phyloP scores from a whole-genome alignment of 140 eudicot species.

The Ambrosia hybrid region DNA sequence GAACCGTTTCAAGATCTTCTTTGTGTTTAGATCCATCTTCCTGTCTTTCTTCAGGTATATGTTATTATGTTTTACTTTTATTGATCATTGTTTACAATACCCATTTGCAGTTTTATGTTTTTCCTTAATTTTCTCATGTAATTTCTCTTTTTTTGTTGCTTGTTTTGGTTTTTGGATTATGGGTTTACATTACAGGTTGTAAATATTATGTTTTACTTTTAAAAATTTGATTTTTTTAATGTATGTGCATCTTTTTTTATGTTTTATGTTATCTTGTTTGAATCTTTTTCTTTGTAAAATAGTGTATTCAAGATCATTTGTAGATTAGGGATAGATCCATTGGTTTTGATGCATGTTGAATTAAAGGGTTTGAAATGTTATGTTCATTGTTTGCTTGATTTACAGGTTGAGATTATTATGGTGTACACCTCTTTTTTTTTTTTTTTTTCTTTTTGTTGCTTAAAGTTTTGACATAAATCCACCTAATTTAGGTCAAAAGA shows the following conservation, averaged over 20 bases:
- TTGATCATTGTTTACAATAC: slow-evolving; percentile 1
- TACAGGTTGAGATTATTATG: slow-evolving; percentile 16
- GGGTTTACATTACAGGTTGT: slow-evolving; percentile 20
- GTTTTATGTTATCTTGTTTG: slow-evolving; percentile 20
- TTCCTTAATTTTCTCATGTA: neutral
- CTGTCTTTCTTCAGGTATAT: slow-evolving; percentile 1
- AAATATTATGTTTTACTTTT: neutral
- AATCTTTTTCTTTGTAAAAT: slow-evolving; percentile 12
- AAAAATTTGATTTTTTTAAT: neutral
- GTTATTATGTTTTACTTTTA: too few relatives aligned
- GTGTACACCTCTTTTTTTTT: slow-evolving; percentile 22
- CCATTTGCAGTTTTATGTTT: slow-evolving; percentile 30
- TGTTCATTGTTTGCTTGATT: slow-evolving; percentile 24
- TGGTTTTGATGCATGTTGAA: slow-evolving; percentile 24
- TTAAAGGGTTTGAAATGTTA: slow-evolving; percentile 10
- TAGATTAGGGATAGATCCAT: slow-evolving; percentile 28
- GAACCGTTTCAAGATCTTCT: slow-evolving; percentile 35
- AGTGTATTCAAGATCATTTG: neutral
- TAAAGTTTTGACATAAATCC: slow-evolving; percentile 35
- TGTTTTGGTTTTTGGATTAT: slow-evolving; percentile 27
- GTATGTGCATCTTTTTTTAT: slow-evolving; percentile 1
- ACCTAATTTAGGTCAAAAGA: slow-evolving; percentile 41
- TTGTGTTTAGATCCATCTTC: neutral
- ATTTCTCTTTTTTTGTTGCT: slow-evolving; percentile 6
- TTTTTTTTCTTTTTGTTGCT: slow-evolving; percentile 30